Percentiles rank a stretch among this genome's conserved stretches.
Evolutionary conservation across 768 basidiomycete species (phyloP).

Genomic region (Coprinellus micaceus): DNA sequence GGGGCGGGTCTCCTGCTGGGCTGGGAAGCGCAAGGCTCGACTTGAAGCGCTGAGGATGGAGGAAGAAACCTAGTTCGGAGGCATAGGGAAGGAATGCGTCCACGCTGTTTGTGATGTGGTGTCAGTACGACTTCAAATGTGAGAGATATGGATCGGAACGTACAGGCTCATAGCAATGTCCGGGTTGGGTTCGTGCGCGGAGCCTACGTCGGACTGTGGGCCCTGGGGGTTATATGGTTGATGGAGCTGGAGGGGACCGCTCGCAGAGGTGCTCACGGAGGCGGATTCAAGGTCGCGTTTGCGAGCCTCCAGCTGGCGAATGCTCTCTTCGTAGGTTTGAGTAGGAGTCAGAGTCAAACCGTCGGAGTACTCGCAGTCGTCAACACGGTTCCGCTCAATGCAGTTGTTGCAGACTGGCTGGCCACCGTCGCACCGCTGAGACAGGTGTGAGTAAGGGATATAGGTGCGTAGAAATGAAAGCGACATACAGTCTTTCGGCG

Average conservation of each 20-base stretch:
- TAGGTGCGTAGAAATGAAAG: neutral
- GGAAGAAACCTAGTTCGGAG: slow-evolving; percentile 55
- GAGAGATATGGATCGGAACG: slow-evolving; percentile 10
- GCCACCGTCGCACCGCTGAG: slow-evolving; percentile 52
- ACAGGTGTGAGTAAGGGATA: neutral
- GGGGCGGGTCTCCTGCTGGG: slow-evolving; percentile 24
- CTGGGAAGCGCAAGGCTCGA: slow-evolving; percentile 25
- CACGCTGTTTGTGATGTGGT: slow-evolving; percentile 19
- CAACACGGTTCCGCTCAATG: slow-evolving; percentile 38
- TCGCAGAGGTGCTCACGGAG: slow-evolving; percentile 6
- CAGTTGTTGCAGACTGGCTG: slow-evolving; percentile 55
- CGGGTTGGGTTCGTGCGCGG: slow-evolving; percentile 27
- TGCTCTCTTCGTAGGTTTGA: slow-evolving; percentile 49
- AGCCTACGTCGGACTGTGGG: neutral
- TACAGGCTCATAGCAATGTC: slow-evolving; percentile 30
- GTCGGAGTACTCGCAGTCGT: slow-evolving; percentile 59
- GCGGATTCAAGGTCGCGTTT: slow-evolving; percentile 41
- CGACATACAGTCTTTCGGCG: slow-evolving; percentile 9
- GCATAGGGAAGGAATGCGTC: slow-evolving; percentile 45
- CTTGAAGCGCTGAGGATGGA: slow-evolving; percentile 47
- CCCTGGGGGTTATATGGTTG: slow-evolving; percentile 29
- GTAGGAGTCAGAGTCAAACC: slow-evolving; percentile 44
- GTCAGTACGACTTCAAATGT: slow-evolving; percentile 5
- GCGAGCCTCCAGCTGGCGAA: slow-evolving; percentile 43
- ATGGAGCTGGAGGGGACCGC: slow-evolving; percentile 26